phyloP scores from a whole-genome alignment of 768 basidiomycete species.

The Hemileccinum impolitum region DNA sequence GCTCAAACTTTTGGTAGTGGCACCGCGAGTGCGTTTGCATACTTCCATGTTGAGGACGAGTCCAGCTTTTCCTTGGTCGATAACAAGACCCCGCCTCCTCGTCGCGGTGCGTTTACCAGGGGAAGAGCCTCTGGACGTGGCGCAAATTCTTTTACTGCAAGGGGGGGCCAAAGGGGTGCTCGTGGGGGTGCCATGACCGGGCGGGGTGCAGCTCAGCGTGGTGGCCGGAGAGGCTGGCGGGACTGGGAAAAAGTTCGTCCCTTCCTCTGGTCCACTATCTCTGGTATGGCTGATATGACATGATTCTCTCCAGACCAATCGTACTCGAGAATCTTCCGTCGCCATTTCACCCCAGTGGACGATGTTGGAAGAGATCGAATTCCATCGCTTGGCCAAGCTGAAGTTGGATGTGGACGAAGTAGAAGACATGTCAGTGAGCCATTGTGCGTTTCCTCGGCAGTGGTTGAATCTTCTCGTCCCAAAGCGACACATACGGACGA shows the following conservation, averaged over 20 bases:
- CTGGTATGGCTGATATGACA: conserved; percentile 2
- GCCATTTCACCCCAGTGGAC: conserved; percentile 89
- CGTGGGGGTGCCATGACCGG: conserved; percentile 43
- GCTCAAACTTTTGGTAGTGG: conserved; percentile 88
- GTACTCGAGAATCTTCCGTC: conserved; percentile 89
- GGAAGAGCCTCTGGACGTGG: conserved; percentile 42
- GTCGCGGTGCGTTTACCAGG: conserved; percentile 66
- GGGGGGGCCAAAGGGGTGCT: conserved; percentile 45
- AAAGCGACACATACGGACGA: conserved; percentile 82
- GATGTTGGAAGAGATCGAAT: conserved; percentile 97
- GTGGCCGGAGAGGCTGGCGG: conserved; percentile 72
- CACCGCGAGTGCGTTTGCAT: conserved; percentile 88
- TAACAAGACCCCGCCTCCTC: conserved; percentile 68
- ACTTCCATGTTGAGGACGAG: conserved; percentile 98
- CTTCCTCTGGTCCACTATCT: background rate
- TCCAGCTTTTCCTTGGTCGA: conserved; percentile 95
- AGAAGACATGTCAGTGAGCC: conserved; percentile 71
- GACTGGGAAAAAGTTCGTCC: conserved; percentile 86
- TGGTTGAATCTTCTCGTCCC: conserved; percentile 7
- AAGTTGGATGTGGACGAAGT: conserved; percentile 92
- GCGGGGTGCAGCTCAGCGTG: conserved; percentile 39
- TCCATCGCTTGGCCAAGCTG: conserved; percentile 86
- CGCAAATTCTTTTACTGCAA: conserved; percentile 31
- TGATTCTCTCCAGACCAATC: conserved; percentile 53
- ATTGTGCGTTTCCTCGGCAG: background rate